A percentile compares a stretch with the other conserved stretches of the same genome.
Evolutionary conservation across 2,329 filamentous ascomycete genomes (phyloP).

Genomic region (Arthrobotrys iridis): DNA sequence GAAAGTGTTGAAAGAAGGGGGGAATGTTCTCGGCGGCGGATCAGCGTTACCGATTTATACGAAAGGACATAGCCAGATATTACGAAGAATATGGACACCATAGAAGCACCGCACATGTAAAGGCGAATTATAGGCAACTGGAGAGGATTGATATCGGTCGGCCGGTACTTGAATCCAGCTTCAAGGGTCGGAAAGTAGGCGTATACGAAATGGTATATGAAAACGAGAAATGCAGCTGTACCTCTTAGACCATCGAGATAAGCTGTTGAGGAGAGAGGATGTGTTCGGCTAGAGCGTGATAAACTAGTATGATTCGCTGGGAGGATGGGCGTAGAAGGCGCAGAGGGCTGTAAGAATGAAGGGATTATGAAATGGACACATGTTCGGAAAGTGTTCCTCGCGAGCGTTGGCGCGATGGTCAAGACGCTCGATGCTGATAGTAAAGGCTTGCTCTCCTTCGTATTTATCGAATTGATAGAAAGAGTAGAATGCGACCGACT

Average conservation of each 20-base stretch:
- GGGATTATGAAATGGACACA: constrained; percentile 29
- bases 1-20: constrained; percentile 64
- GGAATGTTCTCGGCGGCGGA: constrained; percentile 63
- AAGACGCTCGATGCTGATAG: constrained; percentile 11
- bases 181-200: constrained; percentile 57
- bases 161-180: constrained; percentile 54
- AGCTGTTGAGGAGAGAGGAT: constrained; percentile 35
- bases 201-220: constrained; percentile 58
- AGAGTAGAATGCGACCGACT: neutral
- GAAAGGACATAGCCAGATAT: constrained; percentile 70
- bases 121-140: constrained; percentile 62
- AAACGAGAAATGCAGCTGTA: constrained; percentile 58
- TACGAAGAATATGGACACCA: constrained; percentile 69
- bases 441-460: neutral
- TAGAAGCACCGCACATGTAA: constrained; percentile 60
- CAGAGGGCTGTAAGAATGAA: constrained; percentile 33
- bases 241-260: constrained; percentile 60
- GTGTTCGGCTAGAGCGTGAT: neutral
- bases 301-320: constrained; percentile 8
- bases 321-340: constrained; percentile 1
- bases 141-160: constrained; percentile 55
- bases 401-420: constrained; percentile 12
- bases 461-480: neutral
- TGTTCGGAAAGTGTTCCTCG: constrained; percentile 22
- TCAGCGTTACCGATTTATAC: constrained; percentile 65